These are phyloP conservation scores for Physcomitrium patens DNA, from an alignment of 225 moss, liverwort and hornwort genomes.

Conservation along the genomic window DNA sequence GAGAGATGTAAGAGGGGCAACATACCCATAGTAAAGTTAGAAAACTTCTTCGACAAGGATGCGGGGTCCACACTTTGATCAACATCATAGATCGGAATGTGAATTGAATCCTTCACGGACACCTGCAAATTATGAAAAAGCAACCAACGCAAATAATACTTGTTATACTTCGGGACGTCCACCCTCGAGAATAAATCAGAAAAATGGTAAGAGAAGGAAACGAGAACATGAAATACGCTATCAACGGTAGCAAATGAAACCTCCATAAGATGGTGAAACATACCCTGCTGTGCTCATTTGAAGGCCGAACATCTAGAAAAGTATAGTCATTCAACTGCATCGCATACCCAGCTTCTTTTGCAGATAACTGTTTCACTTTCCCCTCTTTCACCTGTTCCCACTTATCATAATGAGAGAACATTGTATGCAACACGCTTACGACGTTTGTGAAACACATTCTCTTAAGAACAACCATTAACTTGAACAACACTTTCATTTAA, in stretches of 20 bases:
- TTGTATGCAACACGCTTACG: conserved; percentile 22
- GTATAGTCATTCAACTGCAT: conserved; percentile 77
- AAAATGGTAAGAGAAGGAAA: conserved; percentile 20
- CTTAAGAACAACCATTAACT: background rate
- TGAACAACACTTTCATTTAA: conserved; percentile 4
- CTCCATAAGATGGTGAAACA: conserved; percentile 12
- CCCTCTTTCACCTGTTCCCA: conserved; percentile 89
- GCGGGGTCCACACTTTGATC: conserved; percentile 78
- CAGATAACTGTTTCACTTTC: conserved; percentile 85
- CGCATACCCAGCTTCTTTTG: conserved; percentile 96
- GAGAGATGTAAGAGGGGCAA: conserved; percentile 2
- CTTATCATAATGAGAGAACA: conserved; percentile 29
- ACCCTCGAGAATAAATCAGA: background rate
- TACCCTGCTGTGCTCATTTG: conserved; percentile 80
- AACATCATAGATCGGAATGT: conserved; percentile 89
- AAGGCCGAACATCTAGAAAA: conserved; percentile 89
- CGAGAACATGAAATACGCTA: background rate
- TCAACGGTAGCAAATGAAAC: conserved; percentile 22
- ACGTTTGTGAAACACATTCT: conserved; percentile 8
- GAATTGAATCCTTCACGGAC: conserved; percentile 73
- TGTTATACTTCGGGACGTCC: background rate
- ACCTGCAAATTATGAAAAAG: conserved; percentile 51
- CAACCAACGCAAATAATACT: background rate
- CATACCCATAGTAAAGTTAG: conserved; percentile 91
- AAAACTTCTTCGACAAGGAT: conserved; percentile 79